Evolutionary conservation across 225 moss, liverwort and hornwort genomes (phyloP), one percentile per base, ranked within the genome.

Genomic region (Ulota crispa): DNA sequence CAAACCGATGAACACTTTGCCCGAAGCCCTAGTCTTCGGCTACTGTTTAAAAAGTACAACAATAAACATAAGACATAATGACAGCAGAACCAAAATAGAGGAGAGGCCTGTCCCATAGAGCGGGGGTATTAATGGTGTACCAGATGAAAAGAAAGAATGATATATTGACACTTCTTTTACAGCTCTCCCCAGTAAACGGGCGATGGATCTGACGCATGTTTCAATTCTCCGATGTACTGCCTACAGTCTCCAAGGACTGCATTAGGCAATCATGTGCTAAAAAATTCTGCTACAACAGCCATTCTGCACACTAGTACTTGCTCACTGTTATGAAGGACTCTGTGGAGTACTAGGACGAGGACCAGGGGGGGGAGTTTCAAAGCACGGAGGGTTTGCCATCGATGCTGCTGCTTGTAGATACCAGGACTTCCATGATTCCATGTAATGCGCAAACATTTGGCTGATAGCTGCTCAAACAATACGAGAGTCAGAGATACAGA

Each of bases 341-440:
- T 81, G 91, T 82, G 92, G 75, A 9, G 89, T 69, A 59, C 91
- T 83, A 12, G 94, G 71, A 80, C 88, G 85, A 36, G 87, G 81
- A 56, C 82, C 80, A 41, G 91, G 87, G 31, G 91, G 82, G 64
- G 88, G 80, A 66, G 92, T 86, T 77, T 93, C 94, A 30, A 90
- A 91, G 80, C 87, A 85, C 1, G 90, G 71, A 20, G 88, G 78
- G 75, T 85, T 82, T 21, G 88, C 62, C 76, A 89, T 81, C 31
- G 92, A 84, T 21, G 88, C 68, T 57, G 92, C 88, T 83, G 92
- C 88, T 83, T 93, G 95, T 57, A 86, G 70, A 67, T 89, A 93
- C 92, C 94, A 95, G 11, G 94, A 89, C 82, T 90, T 95, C 93
- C 95, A 93, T 6, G 92, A 80, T 72, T 95, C 97, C 74, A 94